Percentiles rank a stretch among this genome's conserved stretches.
Evolutionary conservation across 495 filamentous ascomycete genomes (phyloP).

Genomic region (Xylaria venustula): DNA sequence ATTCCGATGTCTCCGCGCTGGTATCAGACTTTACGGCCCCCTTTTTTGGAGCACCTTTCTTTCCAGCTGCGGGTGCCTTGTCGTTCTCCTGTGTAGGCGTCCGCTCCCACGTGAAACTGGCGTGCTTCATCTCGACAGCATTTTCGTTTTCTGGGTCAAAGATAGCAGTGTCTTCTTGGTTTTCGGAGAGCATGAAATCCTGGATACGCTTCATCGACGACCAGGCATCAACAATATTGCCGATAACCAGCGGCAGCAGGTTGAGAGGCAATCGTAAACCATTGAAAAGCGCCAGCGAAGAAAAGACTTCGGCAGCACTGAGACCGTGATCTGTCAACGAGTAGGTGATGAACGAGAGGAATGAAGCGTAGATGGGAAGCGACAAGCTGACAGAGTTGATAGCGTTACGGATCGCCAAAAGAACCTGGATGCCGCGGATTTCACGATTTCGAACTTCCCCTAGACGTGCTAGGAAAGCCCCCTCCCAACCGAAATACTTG

Average conservation of each 20-base stretch:
- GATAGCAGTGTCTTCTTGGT: constrained; percentile 70
- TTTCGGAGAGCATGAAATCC: constrained; percentile 82
- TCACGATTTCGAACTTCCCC: constrained; percentile 69
- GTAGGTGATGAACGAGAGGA: constrained; percentile 93
- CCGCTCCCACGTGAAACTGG: constrained; percentile 92
- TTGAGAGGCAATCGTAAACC: constrained; percentile 85
- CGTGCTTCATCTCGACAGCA: constrained; percentile 70
- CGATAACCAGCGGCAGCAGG: constrained; percentile 81
- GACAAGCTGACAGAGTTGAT: constrained; percentile 75
- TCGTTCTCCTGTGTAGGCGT: constrained; percentile 62
- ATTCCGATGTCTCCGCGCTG: constrained; percentile 23
- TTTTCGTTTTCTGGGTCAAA: constrained; percentile 60
- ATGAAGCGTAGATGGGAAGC: constrained; percentile 87
- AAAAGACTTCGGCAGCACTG: constrained; percentile 78
- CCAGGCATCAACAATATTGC: constrained; percentile 85
- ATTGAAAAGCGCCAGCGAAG: constrained; percentile 91
- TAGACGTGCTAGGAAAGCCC: constrained; percentile 75
- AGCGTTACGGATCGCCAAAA: constrained; percentile 78
- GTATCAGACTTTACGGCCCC: constrained; percentile 30
- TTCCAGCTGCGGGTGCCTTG: constrained; percentile 32
- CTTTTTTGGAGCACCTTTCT: constrained; percentile 37
- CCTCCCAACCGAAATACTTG: constrained; percentile 96
- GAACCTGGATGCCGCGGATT: constrained; percentile 72
- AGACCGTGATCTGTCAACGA: constrained; percentile 71
- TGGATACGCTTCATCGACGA: constrained; percentile 80